Evolutionary conservation across 306 rosid species (phyloP), one percentile per base, ranked within the genome.

Genomic region (Cicer pinnatifidum): DNA sequence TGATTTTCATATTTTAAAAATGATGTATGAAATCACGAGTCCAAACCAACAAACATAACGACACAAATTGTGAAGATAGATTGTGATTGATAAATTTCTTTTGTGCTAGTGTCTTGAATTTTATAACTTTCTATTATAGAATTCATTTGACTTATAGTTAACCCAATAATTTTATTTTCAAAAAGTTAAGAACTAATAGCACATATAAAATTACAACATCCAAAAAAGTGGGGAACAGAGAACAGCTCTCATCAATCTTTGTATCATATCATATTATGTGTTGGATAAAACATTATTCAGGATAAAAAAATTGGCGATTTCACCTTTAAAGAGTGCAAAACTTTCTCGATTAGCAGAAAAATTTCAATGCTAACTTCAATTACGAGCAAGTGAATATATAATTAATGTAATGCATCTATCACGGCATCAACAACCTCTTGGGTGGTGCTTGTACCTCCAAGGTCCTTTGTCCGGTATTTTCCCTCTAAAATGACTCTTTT

Each of bases 391-490:
- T 6, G 16, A 59, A 33, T 37, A 50, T 11, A 8, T 2, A 69
- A 71, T 93, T 89, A 93, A 67, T 85, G 84, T 44, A 94, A 81
- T 16, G 87, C 84, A 63, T 84, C 84, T 40, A 91, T 69, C 11
- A 94, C 96, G 10, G 96, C 96, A 69, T 91, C 95, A 63, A 82
- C 82, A n/a, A 94, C 91, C 82, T 94, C 95, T 78, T 91, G 91
- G 7, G 97, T 94, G 46, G 85, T 78, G 83, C 98, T 88, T 50
- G 40, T 56, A 38, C 97, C 98, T 37, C 98, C 98, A 20, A 94
- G 97, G 80, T 91, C 98, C 57, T 86, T 91, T 6, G 98, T 89
- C 45, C 92, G 78, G 80, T 79, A 45, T 53, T 86, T 83, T 35
- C 98, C 97, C 66, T 89, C 97, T 6, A 19, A 44, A 59, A 93